These are phyloP conservation scores for Fusarium proliferatum DNA, from an alignment of 2,329 filamentous ascomycete genomes.

Conservation along the genomic window DNA sequence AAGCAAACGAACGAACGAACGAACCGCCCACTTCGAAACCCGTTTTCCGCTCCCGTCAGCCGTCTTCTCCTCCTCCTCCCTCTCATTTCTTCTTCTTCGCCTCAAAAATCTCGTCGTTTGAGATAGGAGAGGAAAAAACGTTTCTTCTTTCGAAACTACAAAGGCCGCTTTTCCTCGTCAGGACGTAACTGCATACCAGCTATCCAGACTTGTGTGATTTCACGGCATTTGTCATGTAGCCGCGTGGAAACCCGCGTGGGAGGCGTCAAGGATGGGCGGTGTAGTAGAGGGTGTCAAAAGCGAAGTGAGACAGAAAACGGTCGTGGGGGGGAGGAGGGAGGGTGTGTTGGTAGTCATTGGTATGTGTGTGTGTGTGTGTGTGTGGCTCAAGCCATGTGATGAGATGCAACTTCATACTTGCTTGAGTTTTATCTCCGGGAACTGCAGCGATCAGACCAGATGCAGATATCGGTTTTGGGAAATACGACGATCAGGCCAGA, in stretches of 20 bases:
- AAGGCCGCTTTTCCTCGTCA: slow-evolving; percentile 18
- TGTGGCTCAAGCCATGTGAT: background rate
- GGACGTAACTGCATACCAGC: slow-evolving; percentile 33
- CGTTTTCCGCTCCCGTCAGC: slow-evolving; percentile 22
- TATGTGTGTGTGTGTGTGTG: background rate
- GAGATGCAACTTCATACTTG: background rate
- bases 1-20: background rate
- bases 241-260: slow-evolving; percentile 21
- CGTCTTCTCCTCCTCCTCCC: background rate
- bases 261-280: slow-evolving; percentile 5
- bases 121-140: background rate
- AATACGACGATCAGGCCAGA: background rate
- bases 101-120: slow-evolving; percentile 6
- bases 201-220: slow-evolving; percentile 15
- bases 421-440: background rate
- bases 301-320: slow-evolving; percentile 2
- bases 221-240: slow-evolving; percentile 14
- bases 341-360: background rate
- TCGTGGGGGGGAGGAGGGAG: background rate
- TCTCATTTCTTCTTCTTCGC: slow-evolving; percentile 1
- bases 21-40: background rate
- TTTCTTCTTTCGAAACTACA: background rate
- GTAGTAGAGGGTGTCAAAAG: background rate
- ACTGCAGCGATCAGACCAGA: background rate
- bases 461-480: slow-evolving; percentile 7